These are phyloP conservation scores for Colletotrichum phormii DNA, from an alignment of 2,329 filamentous ascomycete species.

Conservation along the genomic window DNA sequence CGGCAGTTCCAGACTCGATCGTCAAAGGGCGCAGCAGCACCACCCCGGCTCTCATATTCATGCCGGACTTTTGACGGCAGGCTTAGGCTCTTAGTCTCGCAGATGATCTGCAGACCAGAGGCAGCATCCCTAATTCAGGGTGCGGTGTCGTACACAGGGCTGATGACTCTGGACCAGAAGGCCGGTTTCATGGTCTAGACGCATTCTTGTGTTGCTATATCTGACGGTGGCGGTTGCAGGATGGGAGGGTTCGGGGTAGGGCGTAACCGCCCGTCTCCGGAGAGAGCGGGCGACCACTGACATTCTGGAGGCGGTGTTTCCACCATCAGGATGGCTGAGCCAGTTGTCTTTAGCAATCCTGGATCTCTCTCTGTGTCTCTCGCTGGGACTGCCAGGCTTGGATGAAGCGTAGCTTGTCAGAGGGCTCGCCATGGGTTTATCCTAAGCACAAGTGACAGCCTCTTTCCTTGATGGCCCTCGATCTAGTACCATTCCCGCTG, in stretches of 20 bases:
- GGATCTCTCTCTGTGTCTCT: neutral
- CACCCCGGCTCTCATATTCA: constrained; percentile 4
- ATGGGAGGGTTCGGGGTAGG: constrained; percentile 6
- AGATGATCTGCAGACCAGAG: neutral
- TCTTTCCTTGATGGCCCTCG: neutral
- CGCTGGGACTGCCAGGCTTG: constrained; percentile 12
- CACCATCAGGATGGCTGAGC: neutral
- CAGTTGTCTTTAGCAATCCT: neutral
- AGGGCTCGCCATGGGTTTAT: constrained; percentile 11
- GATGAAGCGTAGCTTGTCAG: constrained; percentile 25
- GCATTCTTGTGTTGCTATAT: constrained; percentile 3
- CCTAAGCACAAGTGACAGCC: constrained; percentile 11
- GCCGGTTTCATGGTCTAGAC: constrained; percentile 9
- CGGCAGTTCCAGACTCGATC: constrained; percentile 20
- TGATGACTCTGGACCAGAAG: constrained; percentile 1
- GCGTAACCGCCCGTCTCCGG: constrained; percentile 1
- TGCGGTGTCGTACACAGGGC: neutral
- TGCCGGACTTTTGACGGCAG: neutral
- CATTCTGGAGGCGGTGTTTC: neutral
- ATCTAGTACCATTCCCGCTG: neutral
- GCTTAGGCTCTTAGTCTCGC: neutral
- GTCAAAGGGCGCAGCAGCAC: constrained; percentile 21
- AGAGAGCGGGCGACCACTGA: neutral
- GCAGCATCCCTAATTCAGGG: neutral
- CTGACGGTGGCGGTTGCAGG: constrained; percentile 21